Base-by-base conservation (phyloP, 345 rosid species). In the Lagerstroemia speciosa region DNA sequence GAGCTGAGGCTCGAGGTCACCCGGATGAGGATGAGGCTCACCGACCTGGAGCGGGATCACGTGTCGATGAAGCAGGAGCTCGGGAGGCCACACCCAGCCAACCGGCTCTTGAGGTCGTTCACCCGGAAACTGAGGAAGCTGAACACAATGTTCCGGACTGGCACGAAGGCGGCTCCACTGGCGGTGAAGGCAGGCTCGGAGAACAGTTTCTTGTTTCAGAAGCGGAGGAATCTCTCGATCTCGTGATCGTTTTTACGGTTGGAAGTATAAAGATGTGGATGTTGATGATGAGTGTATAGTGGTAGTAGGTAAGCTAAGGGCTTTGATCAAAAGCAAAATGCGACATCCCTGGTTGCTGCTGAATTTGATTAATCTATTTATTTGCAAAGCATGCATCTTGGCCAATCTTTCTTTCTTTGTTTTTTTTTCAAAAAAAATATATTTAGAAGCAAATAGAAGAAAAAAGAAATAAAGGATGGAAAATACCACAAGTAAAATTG, bases 21-120 rank as follows among this genome's bases (percentile, higher is more conserved):
- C 16, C 88, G 97, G 73, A 89, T 94, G 99, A 89, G 97, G 75
- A 94, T 94, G 99, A 84, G 99, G 77, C 80, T 94, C 43, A 94
- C 97, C 3, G 99, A 91, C 77, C 73, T 94, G 22, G 99, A 94
- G 79, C 88, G 91, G 69, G 96, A 91, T 67, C 97, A 89, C 30
- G 91, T 87, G 9, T 82, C 93, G 24, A 94, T 94, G 82, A 94
- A 91, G 78, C 93, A 86, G 75, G 97, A 87, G 80, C 76, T 93
- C 6, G 97, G 83, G 40, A 76, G 78, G 79, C 64, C 93, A 12
- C 88, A 86, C 76, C 87, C 96, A 17, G 93, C 94, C 2, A 86
- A 73, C 64, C 85, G 83, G 76, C 76, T 90, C 22, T 82, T 93
- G 78, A 91, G 87, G 74, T 89, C 89, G 8, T 83, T 93, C 71